Evolutionary conservation across 768 basidiomycete species (phyloP), one percentile per base, ranked within the genome.

Genomic region (Pisolithus microcarpus): DNA sequence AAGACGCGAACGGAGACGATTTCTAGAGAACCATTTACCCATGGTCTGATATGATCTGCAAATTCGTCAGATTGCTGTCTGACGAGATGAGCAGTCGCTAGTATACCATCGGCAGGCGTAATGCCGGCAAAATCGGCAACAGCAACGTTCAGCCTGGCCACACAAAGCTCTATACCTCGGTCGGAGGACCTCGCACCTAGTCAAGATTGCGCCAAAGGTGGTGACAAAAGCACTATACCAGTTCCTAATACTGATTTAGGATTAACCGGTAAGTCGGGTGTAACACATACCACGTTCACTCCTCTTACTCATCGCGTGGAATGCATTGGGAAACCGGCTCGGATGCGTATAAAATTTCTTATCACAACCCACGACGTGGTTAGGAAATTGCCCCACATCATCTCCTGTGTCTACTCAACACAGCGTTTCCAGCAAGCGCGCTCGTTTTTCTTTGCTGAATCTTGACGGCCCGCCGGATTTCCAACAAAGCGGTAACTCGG

Each of bases 361-460:
- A n/a, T n/a, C 39, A 23, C 8, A 4, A 13, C n/a, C 31, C 11
- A 19, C 31, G 7, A 7, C 6, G 21, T 18, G 31, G 45, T 46
- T 23, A 36, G 45, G 18, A 21, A 31, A 21, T 15, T 36, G 19
- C 18, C 34, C 18, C 34, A n/a, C 31, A 26, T 37, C 44, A 48
- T 48, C 31, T 43, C 48, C 28, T 7, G 21, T 46, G 34, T 51
- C 53, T 50, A 58, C 56, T 40, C 54, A 43, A 56, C 31, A 46
- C 34, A 19, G 45, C 31, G 45, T 36, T 46, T n/a, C 31, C 9
- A 51, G 43, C 36, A 54, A 54, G 24, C 46, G 26, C 34, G 43
- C 53, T 44, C 49, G 70, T 46, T 52, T 69, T 3, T 76, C 80
- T 13, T 53, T 85, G 18, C 66, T 86, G 24, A 85, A 85, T 58